Base-by-base conservation (phyloP, 768 basidiomycete species). In the Astraeus odoratus region DNA sequence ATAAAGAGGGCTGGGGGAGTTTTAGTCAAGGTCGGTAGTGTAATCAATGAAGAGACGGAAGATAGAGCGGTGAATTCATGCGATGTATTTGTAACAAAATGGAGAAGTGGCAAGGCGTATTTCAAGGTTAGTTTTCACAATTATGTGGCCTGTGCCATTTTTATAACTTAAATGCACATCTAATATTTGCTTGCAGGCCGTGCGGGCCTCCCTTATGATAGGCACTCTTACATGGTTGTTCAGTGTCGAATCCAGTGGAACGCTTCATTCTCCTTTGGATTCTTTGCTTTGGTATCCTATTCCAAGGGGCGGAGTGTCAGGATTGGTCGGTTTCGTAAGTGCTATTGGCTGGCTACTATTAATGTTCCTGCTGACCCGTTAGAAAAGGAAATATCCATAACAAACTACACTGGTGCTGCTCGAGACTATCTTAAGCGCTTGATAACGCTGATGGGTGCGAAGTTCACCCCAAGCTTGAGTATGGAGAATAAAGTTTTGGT, bases 401-500 rank as follows among this genome's bases (percentile, higher is more conserved):
- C 91, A 0, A 94, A 94, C 57, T 95, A 93, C 59, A 86, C 87
- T 0, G 92, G 93, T 2, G 80, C 83, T 29, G 75, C 86, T 5
- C 75, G 92, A 2, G 92, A 95, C 42, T 94, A 94, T 57, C 72
- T 97, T 41, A 91, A 91, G 67, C 81, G 79, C 50, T 68, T 97
- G 13, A 86, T 97, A 41, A 66, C 66, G 5, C 65, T 77, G 4
- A 79, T 89, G 74, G 93, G 91, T 1, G 91, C 78, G 1, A 72
- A 65, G 22, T 94, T 91, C 55, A 90, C 89, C 2, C 80, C 91
- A 0, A 86, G 78, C 39, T 86, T 97, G 83, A 76, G 79, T 0
- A 75, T 75, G 8, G 66, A 68, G 18, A 95, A 90, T 55, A 90
- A 85, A 4, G 80, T 81, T 31, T 77, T 96, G 27, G 76, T 97